Conservation (phyloP, 2,329 filamentous ascomycete genomes). For the Leptodontidium sp. region DNA sequence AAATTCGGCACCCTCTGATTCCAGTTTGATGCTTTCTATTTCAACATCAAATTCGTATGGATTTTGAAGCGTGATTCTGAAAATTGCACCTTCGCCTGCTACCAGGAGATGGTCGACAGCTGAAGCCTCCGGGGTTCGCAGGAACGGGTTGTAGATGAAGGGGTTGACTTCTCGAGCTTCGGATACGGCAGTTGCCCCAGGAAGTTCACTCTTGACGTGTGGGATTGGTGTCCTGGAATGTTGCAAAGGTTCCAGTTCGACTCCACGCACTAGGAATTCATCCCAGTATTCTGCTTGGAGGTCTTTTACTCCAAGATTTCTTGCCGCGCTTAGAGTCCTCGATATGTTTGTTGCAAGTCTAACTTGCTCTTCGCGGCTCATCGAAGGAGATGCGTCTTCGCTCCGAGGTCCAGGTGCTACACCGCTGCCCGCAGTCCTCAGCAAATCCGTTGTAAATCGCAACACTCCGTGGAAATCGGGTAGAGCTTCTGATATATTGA, state of each 20-base stretch:
- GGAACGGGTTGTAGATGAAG: slow-evolving; percentile 94
- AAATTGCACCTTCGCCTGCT: slow-evolving; percentile 78
- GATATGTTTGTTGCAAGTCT: slow-evolving; percentile 85
- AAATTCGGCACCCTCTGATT: slow-evolving; percentile 77
- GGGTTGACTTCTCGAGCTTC: slow-evolving; percentile 67
- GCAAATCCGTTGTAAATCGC: slow-evolving; percentile 82
- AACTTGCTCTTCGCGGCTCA: slow-evolving; percentile 84
- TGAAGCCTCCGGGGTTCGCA: slow-evolving; percentile 70
- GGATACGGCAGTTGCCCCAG: slow-evolving; percentile 50
- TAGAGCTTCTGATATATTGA: slow-evolving; percentile 91
- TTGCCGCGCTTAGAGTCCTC: slow-evolving; percentile 81
- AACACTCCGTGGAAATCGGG: slow-evolving; percentile 93
- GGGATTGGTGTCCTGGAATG: slow-evolving; percentile 69
- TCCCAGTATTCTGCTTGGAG: slow-evolving; percentile 94
- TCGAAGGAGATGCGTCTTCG: slow-evolving; percentile 73
- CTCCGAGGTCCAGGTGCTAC: slow-evolving; percentile 75
- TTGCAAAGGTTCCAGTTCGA: slow-evolving; percentile 73
- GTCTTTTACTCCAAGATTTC: slow-evolving; percentile 73
- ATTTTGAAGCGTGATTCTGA: slow-evolving; percentile 88
- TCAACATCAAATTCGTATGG: slow-evolving; percentile 93
- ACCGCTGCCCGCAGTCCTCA: slow-evolving; percentile 83
- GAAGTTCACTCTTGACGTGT: slow-evolving; percentile 63
- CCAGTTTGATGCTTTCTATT: slow-evolving; percentile 80
- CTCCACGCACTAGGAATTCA: slow-evolving; percentile 84
- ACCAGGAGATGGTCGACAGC: slow-evolving; percentile 75